phyloP scores from a whole-genome alignment of 345 rosid genomes.

The Raphanus raphanistrum region DNA sequence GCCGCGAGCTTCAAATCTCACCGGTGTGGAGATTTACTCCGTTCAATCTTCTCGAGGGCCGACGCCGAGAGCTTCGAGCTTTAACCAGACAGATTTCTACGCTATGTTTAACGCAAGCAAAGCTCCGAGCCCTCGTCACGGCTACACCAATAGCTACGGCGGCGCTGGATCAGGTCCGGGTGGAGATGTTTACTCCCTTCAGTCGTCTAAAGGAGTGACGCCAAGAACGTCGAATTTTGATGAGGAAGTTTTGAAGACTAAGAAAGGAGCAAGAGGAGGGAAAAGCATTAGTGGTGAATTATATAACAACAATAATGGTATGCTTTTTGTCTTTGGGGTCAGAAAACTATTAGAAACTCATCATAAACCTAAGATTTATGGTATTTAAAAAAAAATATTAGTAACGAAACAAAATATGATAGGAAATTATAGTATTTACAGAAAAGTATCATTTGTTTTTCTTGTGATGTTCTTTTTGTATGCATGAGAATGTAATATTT shows the following conservation, averaged over 20 bases:
- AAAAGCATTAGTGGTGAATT: constrained; percentile 71
- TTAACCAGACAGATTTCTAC: constrained; percentile 78
- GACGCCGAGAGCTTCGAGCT: constrained; percentile 86
- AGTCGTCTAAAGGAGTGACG: constrained; percentile 73
- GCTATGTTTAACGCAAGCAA: constrained; percentile 81
- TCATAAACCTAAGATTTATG: neutral
- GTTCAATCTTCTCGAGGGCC: constrained; percentile 80
- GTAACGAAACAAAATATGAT: neutral
- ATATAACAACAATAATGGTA: constrained; percentile 43
- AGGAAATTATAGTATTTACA: neutral
- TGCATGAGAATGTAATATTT: neutral
- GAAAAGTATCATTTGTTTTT: neutral
- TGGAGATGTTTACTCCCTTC: constrained; percentile 64
- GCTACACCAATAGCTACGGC: constrained; percentile 52
- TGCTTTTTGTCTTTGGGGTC: neutral
- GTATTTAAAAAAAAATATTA: neutral
- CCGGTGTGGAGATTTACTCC: constrained; percentile 78
- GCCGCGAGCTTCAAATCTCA: constrained; percentile 77
- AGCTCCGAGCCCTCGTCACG: constrained; percentile 78
- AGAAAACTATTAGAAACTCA: neutral
- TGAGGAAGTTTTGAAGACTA: constrained; percentile 59
- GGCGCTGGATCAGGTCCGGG: constrained; percentile 45
- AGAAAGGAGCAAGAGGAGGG: constrained; percentile 55
- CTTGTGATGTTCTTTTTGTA: neutral
- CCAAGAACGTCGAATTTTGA: constrained; percentile 80